A percentile compares a stretch with the other conserved stretches of the same genome.
Conservation (phyloP, 176 grass and related monocot species). For the Luzula sylvatica region DNA sequence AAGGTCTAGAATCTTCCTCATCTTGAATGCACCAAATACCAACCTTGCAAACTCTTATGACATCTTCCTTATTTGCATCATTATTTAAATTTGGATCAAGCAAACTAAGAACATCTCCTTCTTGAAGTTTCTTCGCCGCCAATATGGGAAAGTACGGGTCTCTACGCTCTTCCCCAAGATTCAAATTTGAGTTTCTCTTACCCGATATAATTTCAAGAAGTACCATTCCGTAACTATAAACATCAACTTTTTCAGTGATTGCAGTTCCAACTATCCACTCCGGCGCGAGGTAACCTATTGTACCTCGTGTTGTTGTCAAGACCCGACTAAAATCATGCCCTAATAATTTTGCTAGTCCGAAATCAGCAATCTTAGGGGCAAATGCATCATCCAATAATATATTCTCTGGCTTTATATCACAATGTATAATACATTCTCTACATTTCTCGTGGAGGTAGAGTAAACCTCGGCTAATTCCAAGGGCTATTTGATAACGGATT, state of each 20-base stretch:
- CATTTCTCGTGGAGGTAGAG: slow-evolving; percentile 41
- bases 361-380: slow-evolving; percentile 38
- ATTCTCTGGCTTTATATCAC: slow-evolving; percentile 42
- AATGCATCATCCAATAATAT: slow-evolving; percentile 22
- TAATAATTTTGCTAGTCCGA: slow-evolving; percentile 39
- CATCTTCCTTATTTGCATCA: slow-evolving; percentile 11
- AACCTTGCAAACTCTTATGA: slow-evolving; percentile 28
- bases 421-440: slow-evolving; percentile 40
- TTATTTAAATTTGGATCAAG: slow-evolving; percentile 19
- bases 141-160: slow-evolving; percentile 24
- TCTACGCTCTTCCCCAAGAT: not conserved
- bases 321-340: slow-evolving; percentile 13
- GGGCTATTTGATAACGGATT: slow-evolving; percentile 10
- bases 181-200: slow-evolving; percentile 3
- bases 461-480: slow-evolving; percentile 13
- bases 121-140: slow-evolving; percentile 13
- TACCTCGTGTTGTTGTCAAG: slow-evolving; percentile 29
- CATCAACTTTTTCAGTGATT: slow-evolving; percentile 30
- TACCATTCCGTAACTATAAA: slow-evolving; percentile 34
- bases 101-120: slow-evolving; percentile 18
- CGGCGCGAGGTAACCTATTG: slow-evolving; percentile 32
- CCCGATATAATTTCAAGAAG: slow-evolving; percentile 40
- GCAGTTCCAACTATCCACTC: slow-evolving; percentile 27
- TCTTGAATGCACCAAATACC: slow-evolving; percentile 44
- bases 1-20: slow-evolving; percentile 13